Percentiles rank a stretch among this genome's conserved stretches.
Conservation (phyloP, 148 eudicot species). For the Cornus controversa region DNA sequence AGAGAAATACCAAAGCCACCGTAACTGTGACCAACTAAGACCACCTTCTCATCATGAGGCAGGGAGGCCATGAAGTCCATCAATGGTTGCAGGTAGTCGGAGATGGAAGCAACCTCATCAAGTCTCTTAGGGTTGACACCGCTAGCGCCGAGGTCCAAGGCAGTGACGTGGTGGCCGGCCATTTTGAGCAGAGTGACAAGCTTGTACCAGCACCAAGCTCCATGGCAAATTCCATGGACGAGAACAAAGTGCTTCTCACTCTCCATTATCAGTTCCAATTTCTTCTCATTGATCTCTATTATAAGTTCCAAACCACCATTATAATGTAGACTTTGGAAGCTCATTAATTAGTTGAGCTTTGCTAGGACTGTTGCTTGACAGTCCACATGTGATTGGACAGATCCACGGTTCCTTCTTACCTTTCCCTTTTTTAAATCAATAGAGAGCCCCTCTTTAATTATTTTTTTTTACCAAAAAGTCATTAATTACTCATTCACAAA, state of each 20-base stretch:
- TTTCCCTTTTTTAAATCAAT: no score
- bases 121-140: slow-evolving; percentile 26
- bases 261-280: not conserved
- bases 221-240: slow-evolving; percentile 40
- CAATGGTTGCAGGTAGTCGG: slow-evolving; percentile 36
- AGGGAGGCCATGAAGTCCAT: slow-evolving; percentile 26
- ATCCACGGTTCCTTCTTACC: no score
- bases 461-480: no score
- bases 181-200: slow-evolving; percentile 19
- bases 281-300: no score
- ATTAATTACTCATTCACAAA: no score
- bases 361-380: no score
- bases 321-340: no score
- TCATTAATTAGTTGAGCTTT: no score
- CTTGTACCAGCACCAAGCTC: slow-evolving; percentile 53
- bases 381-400: no score
- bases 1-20: slow-evolving; percentile 39
- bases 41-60: slow-evolving; percentile 25
- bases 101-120: slow-evolving; percentile 22
- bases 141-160: slow-evolving; percentile 36
- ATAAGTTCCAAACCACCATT: no score
- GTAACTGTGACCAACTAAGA: slow-evolving; percentile 43
- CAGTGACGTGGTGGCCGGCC: slow-evolving; percentile 30
- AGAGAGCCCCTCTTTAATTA: no score
- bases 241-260: slow-evolving; percentile 34